Percentiles rank a stretch among this genome's conserved stretches.
These are phyloP conservation scores for Polygonum aviculare DNA, from an alignment of 148 eudicot genomes.

Conservation along the genomic window DNA sequence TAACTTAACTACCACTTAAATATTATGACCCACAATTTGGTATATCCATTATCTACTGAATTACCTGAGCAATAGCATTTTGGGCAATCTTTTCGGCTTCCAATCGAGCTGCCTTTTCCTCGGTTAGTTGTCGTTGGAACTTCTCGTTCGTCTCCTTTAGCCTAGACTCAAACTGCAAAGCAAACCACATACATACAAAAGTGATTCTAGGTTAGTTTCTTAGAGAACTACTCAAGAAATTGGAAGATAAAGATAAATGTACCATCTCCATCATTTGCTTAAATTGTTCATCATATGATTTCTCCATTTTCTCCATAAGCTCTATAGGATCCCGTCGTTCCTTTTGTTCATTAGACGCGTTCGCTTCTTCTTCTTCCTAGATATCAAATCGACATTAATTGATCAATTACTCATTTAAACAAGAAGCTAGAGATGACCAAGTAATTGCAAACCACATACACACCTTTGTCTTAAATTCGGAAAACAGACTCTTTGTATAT, in stretches of 20 bases:
- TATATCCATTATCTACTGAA: constrained; percentile 14
- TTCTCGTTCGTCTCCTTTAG: constrained; percentile 50
- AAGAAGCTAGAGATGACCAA: neutral
- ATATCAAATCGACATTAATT: neutral
- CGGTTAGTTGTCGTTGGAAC: constrained; percentile 65
- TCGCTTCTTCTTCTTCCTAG: constrained; percentile 50
- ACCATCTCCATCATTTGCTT: constrained; percentile 42
- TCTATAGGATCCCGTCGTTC: constrained; percentile 27
- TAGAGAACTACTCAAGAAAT: neutral
- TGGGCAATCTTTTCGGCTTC: constrained; percentile 21
- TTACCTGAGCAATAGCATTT: neutral
- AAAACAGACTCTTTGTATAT: constrained; percentile 50
- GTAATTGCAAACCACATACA: neutral
- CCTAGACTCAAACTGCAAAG: constrained; percentile 54
- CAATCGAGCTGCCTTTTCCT: constrained; percentile 62
- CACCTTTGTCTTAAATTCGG: constrained; percentile 44
- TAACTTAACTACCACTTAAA: neutral
- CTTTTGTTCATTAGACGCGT: constrained; percentile 27
- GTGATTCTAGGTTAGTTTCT: no score
- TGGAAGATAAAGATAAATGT: neutral
- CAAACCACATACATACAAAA: no score
- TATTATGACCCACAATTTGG: no score
- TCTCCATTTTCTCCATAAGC: constrained; percentile 51
- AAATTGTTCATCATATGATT: constrained; percentile 57
- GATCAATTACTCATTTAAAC: neutral